Evolutionary conservation across 305 asterid genomes (phyloP), one percentile per base, ranked within the genome.

Genomic region (Ajuga reptans): DNA sequence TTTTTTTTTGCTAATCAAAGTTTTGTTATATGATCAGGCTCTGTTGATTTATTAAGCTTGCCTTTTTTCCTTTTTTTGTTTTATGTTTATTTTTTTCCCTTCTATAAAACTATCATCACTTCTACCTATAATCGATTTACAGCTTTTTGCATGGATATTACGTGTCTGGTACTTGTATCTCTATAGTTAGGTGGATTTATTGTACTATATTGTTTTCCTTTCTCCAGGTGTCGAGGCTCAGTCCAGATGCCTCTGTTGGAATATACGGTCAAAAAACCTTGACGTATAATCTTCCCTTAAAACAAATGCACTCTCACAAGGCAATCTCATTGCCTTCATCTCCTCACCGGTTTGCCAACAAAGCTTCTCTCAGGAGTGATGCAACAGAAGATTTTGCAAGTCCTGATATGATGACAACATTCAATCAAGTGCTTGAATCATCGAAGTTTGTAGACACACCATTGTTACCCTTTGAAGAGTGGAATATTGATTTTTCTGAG

Each of bases 401-500:
- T 79, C 74, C 89, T 73, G 81, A 83, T 76, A 82, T 79, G 82
- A 75, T 83, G 83, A 77, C 89, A 45, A 77, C 83, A 66, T 80
- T 85, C 64, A 84, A 77, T 79, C 84, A 87, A 83, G 89, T 89
- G 76, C 83, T 91, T 33, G 95, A 88, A 75, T 84, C 91, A 14
- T 82, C 96, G 7, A 87, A 82, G 86, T 83, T 89, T 79, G 78
- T 81, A 73, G 83, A 80, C 81, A 85, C 81, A 83, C 96, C 94
- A 62, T 75, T 91, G 80, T 81, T 91, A 66, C 95, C 96, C 34
- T 91, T 77, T 36, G 76, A 83, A 77, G 97, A 85, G 80, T 91
- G 97, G 97, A 87, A 89, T 74, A 89, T 91, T 31, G 95, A 91
- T 80, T 85, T 84, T 75, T 85, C 96, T 15, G 97, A 91, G 79